Evolutionary conservation across 2,329 filamentous ascomycete genomes (phyloP), one percentile per base, ranked within the genome.

Genomic region (Bertia moriformis): DNA sequence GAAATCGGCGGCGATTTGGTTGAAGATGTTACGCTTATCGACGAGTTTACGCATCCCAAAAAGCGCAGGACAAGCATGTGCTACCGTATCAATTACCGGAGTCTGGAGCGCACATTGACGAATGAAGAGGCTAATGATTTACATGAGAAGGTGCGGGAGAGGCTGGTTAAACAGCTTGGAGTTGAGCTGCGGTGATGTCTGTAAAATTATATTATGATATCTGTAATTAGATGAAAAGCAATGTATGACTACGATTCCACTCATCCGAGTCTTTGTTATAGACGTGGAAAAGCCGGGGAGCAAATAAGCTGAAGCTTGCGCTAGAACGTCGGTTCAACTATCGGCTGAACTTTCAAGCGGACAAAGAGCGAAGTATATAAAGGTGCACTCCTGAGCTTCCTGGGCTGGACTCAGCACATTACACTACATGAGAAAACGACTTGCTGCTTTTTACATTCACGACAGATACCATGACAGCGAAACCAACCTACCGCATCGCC

Each of bases 61-160:
- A 88, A 83, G 15, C 78, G 80, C 3, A 69, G 83, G 48, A 81
- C 73, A 62, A 95, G 88, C 62, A 60, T 91, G 63, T 93, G 86
- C 60, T 98, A 95, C 58, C 72, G 88, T 45, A 81, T 96, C 58
- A 89, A 89, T 54, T 98, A 98, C 62, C 74, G 91, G 46, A 94
- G 87, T 57, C 62, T 94, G 48, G 89, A 95, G 65, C 73, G 83
- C 53, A 98, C 89, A 2, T 62, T 98, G 56, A 94, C 82, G 7
- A 91, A 87, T 49, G 66, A 72, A 24, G 84, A 94, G 65, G 73
- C 78, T 10, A 93, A 93, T 53, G 58, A 65, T 33, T 60, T 93
- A 52, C 89, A 98, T 56, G 66, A 76, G 38, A 58, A 66, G 46
- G 78, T 96, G 35, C 65, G 69, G 32, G 51, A 62, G 44, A 69